Conservation (phyloP, 2,329 filamentous ascomycete species). For the Teratosphaeria viscida region DNA sequence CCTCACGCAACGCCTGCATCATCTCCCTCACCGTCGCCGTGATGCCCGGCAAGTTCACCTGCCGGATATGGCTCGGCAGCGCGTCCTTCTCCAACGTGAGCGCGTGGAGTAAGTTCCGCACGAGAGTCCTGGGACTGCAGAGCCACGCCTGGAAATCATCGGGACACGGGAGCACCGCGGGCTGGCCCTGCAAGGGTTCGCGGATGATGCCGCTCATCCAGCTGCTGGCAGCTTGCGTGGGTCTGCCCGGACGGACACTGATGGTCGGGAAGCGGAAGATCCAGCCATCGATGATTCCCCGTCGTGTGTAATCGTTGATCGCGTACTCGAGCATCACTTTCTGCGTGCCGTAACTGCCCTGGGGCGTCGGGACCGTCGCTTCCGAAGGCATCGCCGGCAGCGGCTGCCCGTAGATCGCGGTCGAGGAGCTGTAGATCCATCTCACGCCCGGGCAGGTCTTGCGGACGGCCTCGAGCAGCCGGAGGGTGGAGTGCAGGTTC, state of each 20-base stretch:
- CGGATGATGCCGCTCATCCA: conserved; percentile 45
- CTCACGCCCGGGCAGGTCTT: conserved; percentile 35
- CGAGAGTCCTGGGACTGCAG: conserved; percentile 44
- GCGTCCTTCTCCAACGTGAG: conserved; percentile 40
- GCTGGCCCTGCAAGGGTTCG: conserved; percentile 40
- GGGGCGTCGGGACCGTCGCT: conserved; percentile 37
- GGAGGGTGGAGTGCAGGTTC: conserved; percentile 40
- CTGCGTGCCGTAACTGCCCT: conserved; percentile 41
- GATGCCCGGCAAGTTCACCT: conserved; percentile 46
- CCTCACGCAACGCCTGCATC: conserved; percentile 44
- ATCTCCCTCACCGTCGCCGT: conserved; percentile 47
- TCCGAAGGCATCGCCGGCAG: conserved; percentile 33
- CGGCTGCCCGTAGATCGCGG: conserved; percentile 41
- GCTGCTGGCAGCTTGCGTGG: conserved; percentile 41
- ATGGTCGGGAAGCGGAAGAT: conserved; percentile 42
- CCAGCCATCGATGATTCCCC: conserved; percentile 36
- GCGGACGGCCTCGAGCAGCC: conserved; percentile 40
- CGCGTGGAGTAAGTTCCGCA: conserved; percentile 45
- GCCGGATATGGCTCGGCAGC: conserved; percentile 39
- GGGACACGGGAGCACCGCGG: conserved; percentile 42
- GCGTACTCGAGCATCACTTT: conserved; percentile 42
- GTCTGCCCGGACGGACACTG: conserved; percentile 40
- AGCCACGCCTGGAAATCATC: conserved; percentile 47
- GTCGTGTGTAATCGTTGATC: conserved; percentile 43
- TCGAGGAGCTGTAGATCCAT: conserved; percentile 39